A percentile compares a stretch with the other conserved stretches of the same genome.
Conservation (phyloP, 2,329 filamentous ascomycete genomes). For the Phialophora verrucosa region DNA sequence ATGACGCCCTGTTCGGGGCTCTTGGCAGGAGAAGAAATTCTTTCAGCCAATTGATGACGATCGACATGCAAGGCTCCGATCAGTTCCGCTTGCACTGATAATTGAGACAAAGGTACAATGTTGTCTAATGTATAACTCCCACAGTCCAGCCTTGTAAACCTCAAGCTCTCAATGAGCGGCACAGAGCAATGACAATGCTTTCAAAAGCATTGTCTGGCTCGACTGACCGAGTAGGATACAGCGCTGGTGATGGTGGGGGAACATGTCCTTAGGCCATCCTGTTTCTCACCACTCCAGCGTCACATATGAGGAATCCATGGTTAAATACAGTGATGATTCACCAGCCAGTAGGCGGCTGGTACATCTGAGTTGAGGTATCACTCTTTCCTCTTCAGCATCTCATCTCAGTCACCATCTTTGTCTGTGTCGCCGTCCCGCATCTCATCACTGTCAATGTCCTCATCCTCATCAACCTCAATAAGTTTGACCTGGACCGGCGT, state of each 20-base stretch:
- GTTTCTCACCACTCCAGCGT: background rate
- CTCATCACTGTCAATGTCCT: background rate
- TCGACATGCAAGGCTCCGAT: conserved; percentile 3
- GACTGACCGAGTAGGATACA: background rate
- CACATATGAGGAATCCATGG: background rate
- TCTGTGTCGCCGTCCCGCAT: background rate
- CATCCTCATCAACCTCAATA: background rate
- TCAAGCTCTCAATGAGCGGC: background rate
- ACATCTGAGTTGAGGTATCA: background rate
- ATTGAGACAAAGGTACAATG: background rate
- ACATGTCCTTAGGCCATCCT: background rate
- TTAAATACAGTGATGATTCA: background rate
- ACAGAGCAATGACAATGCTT: background rate
- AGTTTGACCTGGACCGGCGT: background rate
- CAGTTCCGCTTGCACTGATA: background rate
- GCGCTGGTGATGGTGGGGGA: background rate
- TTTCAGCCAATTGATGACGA: conserved; percentile 12
- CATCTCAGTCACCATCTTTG: background rate
- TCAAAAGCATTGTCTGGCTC: background rate
- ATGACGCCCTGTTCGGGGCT: background rate
- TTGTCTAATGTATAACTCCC: background rate
- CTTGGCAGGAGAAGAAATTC: conserved; percentile 21
- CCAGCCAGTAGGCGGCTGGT: background rate
- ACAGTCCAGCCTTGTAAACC: background rate
- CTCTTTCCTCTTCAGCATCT: background rate